phyloP scores from a whole-genome alignment of 1,284 basidiomycete genomes.

The Cryptococcus neoformans region DNA sequence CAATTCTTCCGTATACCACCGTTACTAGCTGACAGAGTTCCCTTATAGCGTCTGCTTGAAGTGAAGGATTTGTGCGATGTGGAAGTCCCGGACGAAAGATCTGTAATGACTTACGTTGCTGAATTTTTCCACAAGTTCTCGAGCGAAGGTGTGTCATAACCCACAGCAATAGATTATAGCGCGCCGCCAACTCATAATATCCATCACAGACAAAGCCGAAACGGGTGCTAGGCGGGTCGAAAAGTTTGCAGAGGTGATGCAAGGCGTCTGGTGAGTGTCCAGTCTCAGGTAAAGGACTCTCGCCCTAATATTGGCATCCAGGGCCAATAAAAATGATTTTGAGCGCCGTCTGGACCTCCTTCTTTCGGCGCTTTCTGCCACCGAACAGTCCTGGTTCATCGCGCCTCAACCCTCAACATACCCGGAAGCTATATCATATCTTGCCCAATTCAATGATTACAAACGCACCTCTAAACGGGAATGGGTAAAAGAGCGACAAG shows the following conservation, averaged over 20 bases:
- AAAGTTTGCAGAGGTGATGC: constrained; percentile 95
- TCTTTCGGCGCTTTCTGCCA: constrained; percentile 61
- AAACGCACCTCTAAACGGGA: constrained; percentile 80
- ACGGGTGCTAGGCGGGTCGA: constrained; percentile 90
- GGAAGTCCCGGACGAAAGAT: constrained; percentile 84
- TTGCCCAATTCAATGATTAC: constrained; percentile 71
- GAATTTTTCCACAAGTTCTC: constrained; percentile 99
- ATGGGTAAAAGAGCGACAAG: constrained; percentile 88
- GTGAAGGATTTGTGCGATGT: constrained; percentile 95
- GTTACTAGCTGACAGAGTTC: constrained; percentile 8
- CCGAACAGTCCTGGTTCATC: constrained; percentile 63
- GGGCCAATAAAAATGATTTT: constrained; percentile 77
- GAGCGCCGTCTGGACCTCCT: constrained; percentile 71
- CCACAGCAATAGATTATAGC: not conserved
- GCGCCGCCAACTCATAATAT: not conserved
- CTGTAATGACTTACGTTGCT: constrained; percentile 65
- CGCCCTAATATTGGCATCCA: constrained; percentile 55
- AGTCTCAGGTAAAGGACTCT: not conserved
- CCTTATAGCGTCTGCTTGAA: constrained; percentile 79
- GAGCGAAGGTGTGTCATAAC: constrained; percentile 67
- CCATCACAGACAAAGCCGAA: constrained; percentile 79
- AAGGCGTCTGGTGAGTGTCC: constrained; percentile 51
- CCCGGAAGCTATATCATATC: constrained; percentile 71
- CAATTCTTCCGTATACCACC: not conserved
- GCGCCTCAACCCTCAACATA: constrained; percentile 70